These are phyloP conservation scores for Hypholoma sublateritium DNA, from an alignment of 768 basidiomycete species.

Conservation along the genomic window DNA sequence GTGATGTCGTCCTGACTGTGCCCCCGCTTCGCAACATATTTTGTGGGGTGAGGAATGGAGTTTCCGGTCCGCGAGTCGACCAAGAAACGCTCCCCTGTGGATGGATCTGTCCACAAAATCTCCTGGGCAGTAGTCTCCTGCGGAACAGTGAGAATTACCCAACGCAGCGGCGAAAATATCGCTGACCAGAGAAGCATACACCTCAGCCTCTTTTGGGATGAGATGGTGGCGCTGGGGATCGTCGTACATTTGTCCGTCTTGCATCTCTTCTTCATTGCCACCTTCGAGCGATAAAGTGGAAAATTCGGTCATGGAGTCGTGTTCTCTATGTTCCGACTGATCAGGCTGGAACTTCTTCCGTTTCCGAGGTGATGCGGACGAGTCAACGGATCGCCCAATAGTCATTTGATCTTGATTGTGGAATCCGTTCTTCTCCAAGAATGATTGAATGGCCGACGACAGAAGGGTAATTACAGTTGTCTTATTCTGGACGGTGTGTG, in stretches of 20 bases:
- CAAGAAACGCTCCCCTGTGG: slow-evolving; percentile 55
- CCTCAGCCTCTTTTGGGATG: slow-evolving; percentile 7
- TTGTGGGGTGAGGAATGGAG: slow-evolving; percentile 41
- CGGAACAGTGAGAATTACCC: slow-evolving; percentile 11
- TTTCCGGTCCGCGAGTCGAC: slow-evolving; percentile 72
- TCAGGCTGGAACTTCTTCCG: slow-evolving; percentile 43
- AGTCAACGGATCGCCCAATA: slow-evolving; percentile 14
- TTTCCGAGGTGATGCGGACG: slow-evolving; percentile 46
- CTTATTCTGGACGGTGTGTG: slow-evolving; percentile 47
- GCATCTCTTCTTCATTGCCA: slow-evolving; percentile 9
- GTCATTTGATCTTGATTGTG: slow-evolving; percentile 21
- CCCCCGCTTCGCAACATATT: slow-evolving; percentile 6
- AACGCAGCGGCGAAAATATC: slow-evolving; percentile 4
- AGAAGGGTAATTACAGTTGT: slow-evolving; percentile 56
- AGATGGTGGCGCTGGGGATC: not conserved
- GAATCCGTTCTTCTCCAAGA: slow-evolving; percentile 68
- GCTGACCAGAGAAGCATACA: slow-evolving; percentile 21
- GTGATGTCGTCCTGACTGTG: not conserved
- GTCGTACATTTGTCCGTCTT: slow-evolving; percentile 1
- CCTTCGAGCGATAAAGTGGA: slow-evolving; percentile 17
- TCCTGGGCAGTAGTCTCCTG: slow-evolving; percentile 29
- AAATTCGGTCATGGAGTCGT: slow-evolving; percentile 15
- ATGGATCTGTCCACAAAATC: slow-evolving; percentile 63
- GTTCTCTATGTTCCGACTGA: slow-evolving; percentile 36
- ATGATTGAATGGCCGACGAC: slow-evolving; percentile 55